Conservation (phyloP, 2,329 filamentous ascomycete species). For the Penicillium italicum region DNA sequence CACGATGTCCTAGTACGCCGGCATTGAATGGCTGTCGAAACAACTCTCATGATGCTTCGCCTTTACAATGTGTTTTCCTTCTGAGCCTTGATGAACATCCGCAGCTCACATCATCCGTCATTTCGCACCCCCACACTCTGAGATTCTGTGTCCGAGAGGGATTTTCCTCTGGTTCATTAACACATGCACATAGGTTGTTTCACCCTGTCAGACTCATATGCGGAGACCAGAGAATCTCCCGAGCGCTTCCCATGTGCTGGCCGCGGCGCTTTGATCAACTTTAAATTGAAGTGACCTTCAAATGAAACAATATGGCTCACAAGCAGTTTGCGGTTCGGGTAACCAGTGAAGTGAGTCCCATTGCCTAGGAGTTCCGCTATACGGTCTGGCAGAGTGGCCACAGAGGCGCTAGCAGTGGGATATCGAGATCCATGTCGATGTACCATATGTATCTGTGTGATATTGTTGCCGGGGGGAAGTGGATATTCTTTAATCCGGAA, state of each 20-base stretch:
- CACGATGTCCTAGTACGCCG: neutral
- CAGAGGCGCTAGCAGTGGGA: conserved; percentile 59
- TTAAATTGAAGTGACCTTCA: conserved; percentile 68
- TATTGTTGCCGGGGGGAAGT: conserved; percentile 62
- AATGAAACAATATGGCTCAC: conserved; percentile 69
- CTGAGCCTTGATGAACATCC: conserved; percentile 63
- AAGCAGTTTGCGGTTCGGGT: conserved; percentile 58
- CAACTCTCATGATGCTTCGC: conserved; percentile 65
- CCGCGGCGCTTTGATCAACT: conserved; percentile 65
- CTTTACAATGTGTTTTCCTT: conserved; percentile 55
- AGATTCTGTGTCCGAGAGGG: conserved; percentile 63
- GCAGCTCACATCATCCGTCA: conserved; percentile 74
- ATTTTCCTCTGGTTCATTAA: conserved; percentile 70
- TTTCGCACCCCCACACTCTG: conserved; percentile 61
- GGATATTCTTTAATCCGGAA: conserved; percentile 72
- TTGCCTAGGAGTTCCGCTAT: conserved; percentile 51
- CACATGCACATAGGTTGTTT: conserved; percentile 70
- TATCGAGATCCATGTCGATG: conserved; percentile 72
- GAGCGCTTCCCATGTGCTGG: conserved; percentile 57
- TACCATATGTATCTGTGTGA: conserved; percentile 68
- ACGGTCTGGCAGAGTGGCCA: conserved; percentile 55
- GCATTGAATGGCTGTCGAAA: conserved; percentile 45
- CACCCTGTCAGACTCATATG: conserved; percentile 40
- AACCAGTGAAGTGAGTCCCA: conserved; percentile 55
- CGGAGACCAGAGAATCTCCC: neutral